A percentile compares a stretch with the other conserved stretches of the same genome.
These are phyloP conservation scores for Wickerhamiella occidentalis DNA, from an alignment of 805 yeast genomes.

Conservation along the genomic window DNA sequence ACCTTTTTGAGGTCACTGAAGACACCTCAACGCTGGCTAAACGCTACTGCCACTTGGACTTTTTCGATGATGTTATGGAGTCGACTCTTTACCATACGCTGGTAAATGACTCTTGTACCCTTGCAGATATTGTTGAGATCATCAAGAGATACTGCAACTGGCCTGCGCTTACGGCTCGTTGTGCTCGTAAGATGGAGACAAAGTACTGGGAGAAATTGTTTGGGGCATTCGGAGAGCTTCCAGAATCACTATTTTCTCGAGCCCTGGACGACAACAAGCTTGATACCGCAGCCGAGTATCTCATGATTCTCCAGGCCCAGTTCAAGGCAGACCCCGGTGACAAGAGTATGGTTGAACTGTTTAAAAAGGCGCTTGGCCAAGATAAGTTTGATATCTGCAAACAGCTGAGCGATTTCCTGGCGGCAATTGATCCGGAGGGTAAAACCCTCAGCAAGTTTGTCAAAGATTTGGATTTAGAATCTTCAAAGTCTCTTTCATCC, in stretches of 20 bases:
- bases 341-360: slow-evolving; percentile 24
- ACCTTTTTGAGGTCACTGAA: slow-evolving; percentile 21
- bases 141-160: slow-evolving; percentile 28
- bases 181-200: slow-evolving; percentile 48
- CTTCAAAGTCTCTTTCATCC: neutral
- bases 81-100: slow-evolving; percentile 29
- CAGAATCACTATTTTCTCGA: slow-evolving; percentile 26
- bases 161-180: slow-evolving; percentile 32
- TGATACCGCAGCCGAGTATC: slow-evolving; percentile 32
- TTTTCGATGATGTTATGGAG: slow-evolving; percentile 33
- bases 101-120: slow-evolving; percentile 18
- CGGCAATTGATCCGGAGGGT: slow-evolving; percentile 3
- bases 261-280: slow-evolving; percentile 28
- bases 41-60: slow-evolving; percentile 27
- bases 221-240: slow-evolving; percentile 28
- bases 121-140: slow-evolving; percentile 22
- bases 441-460: neutral
- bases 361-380: slow-evolving; percentile 27
- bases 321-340: slow-evolving; percentile 18
- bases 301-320: slow-evolving; percentile 30
- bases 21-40: slow-evolving; percentile 23
- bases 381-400: slow-evolving; percentile 29
- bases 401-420: slow-evolving; percentile 30
- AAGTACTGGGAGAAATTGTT: slow-evolving; percentile 39
- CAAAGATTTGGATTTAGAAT: slow-evolving; percentile 10